These are phyloP conservation scores for Leccinum variabile DNA, from an alignment of 1,284 basidiomycete species.

Conservation along the genomic window DNA sequence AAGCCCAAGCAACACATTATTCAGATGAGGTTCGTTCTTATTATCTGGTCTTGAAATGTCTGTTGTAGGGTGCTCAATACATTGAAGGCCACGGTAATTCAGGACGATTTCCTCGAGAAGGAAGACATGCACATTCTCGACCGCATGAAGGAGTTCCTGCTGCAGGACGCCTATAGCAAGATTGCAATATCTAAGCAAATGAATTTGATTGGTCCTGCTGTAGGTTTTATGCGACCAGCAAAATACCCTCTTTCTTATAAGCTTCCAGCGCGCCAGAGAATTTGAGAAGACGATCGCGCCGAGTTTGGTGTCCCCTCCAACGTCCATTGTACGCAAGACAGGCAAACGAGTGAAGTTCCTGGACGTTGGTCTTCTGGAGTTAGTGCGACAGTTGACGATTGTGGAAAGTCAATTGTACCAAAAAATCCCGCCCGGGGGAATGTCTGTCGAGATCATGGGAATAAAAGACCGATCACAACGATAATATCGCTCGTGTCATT, in stretches of 20 bases:
- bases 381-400: slow-evolving; percentile 93
- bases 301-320: slow-evolving; percentile 57
- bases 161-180: slow-evolving; percentile 61
- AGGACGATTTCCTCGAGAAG: slow-evolving; percentile 79
- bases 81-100: slow-evolving; percentile 78
- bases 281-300: slow-evolving; percentile 53
- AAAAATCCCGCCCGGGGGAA: slow-evolving; percentile 88
- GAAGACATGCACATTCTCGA: slow-evolving; percentile 79
- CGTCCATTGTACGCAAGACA: slow-evolving; percentile 76
- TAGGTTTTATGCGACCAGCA: slow-evolving; percentile 42
- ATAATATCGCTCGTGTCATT: slow-evolving; percentile 89
- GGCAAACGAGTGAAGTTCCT: slow-evolving; percentile 78
- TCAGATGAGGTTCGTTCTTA: slow-evolving; percentile 69
- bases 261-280: slow-evolving; percentile 53
- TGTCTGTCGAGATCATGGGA: slow-evolving; percentile 83
- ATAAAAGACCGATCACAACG: slow-evolving; percentile 69
- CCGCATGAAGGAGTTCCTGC: slow-evolving; percentile 76
- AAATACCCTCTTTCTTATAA: slow-evolving; percentile 23
- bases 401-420: slow-evolving; percentile 89
- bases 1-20: slow-evolving; percentile 89
- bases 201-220: slow-evolving; percentile 73
- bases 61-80: slow-evolving; percentile 74
- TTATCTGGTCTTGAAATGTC: slow-evolving; percentile 7
- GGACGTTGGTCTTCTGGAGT: slow-evolving; percentile 89
- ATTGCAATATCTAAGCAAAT: slow-evolving; percentile 74